Base-by-base conservation (phyloP, 805 yeast genomes). In the Komagataella populi region DNA sequence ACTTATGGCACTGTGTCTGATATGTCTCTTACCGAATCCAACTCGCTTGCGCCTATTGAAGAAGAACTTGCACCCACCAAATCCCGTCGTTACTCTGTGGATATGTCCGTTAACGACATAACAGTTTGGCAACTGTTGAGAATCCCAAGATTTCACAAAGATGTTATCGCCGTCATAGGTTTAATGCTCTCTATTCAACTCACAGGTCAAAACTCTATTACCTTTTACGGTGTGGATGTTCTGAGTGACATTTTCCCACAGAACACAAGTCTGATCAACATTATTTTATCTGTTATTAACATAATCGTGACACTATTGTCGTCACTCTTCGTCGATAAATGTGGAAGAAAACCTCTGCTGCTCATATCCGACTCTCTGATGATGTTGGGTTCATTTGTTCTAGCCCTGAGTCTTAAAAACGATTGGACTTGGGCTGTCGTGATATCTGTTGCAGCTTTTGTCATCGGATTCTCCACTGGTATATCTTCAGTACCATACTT, bases 401-500 rank as follows among this genome's bases (percentile, higher is more conserved):
- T 53, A 5, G 51, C 50, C 14, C 4, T 53, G 6, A 48, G 54
- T n/a, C 20, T 51, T 1, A 10, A 23, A 2, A 43, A 23, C 6
- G 36, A 39, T 22, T 6, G n/a, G 39, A 6, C 44, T 14, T n/a
- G 47, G 7, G 18, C 51, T 4, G 52, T 50, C 7, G 36, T 36
- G 17, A 24, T 48, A 10, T 44, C 49, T 10, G 52, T 53, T 6
- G 49, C 49, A 24, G 44, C 44, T 10, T 53, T 53, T 36, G 52
- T 53, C 6, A 47, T 47, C n/a, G 55, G 55, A 4, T 53, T 46
- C 48, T 53, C 53, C 3, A n/a, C 51, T 6, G 96, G 96, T 0
- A 60, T 87, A 51, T 96, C 96, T 0, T 96, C 96, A 3, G 85
- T 88, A 50, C 96, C 96, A 46, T 87, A 87, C 67, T 66, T 87